These are phyloP conservation scores for Hyphochytrium catenoides DNA, from an alignment of 352 stramenopile genomes.

Conservation along the genomic window DNA sequence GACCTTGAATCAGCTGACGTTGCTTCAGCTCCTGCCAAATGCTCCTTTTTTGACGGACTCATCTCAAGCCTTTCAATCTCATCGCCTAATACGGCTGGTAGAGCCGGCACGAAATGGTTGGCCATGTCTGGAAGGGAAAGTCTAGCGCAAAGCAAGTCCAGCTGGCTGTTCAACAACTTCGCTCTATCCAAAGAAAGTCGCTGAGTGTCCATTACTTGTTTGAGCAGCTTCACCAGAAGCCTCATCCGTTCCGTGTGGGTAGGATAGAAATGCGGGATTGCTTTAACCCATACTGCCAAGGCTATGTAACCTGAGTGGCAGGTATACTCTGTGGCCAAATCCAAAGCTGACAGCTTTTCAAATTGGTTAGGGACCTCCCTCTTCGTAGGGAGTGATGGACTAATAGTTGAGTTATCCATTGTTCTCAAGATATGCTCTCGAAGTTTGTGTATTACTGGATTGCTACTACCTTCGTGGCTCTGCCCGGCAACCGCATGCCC, in stretches of 20 bases:
- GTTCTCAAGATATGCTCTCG: neutral
- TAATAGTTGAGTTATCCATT: neutral
- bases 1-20: too few relatives aligned
- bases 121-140: slow-evolving; percentile 39
- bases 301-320: too few relatives aligned
- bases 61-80: too few relatives aligned
- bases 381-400: neutral
- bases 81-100: slow-evolving; percentile 32
- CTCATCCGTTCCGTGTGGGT: slow-evolving; percentile 26
- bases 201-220: slow-evolving; percentile 21
- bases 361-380: slow-evolving; percentile 1
- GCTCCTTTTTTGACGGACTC: too few relatives aligned
- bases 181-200: slow-evolving; percentile 8
- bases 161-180: slow-evolving; percentile 11
- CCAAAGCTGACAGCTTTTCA: neutral
- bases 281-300: slow-evolving; percentile 32
- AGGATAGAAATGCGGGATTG: slow-evolving; percentile 42
- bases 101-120: slow-evolving; percentile 38
- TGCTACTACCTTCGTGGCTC: slow-evolving; percentile 4
- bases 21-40: too few relatives aligned
- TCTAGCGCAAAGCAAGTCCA: slow-evolving; percentile 49
- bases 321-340: neutral
- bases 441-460: slow-evolving; percentile 1
- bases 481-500: slow-evolving; percentile 18
- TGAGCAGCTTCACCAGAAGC: slow-evolving; percentile 23